phyloP scores from a whole-genome alignment of 1,139 yeast species.

The Taphrina pruni region DNA sequence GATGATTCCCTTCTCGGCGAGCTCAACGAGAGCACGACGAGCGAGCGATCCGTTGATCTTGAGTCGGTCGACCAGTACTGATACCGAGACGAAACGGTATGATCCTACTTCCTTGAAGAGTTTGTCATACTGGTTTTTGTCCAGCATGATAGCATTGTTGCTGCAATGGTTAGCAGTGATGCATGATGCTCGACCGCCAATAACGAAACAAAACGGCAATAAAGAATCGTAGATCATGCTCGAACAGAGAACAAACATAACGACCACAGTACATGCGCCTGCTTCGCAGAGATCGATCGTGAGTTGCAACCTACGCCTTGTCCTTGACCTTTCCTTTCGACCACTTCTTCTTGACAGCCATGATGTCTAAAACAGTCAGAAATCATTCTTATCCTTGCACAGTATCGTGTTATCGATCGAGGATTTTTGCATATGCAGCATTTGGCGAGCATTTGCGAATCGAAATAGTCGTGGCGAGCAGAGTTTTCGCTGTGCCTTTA shows the following conservation, averaged over 20 bases:
- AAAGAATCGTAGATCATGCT: not conserved
- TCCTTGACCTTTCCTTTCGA: slow-evolving; percentile 99
- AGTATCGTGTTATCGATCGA: not conserved
- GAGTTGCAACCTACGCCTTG: slow-evolving; percentile 77
- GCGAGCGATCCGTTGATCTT: slow-evolving; percentile 99
- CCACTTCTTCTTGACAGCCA: slow-evolving; percentile 78
- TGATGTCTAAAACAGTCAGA: slow-evolving; percentile 22
- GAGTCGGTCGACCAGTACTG: slow-evolving; percentile 98
- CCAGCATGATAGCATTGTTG: slow-evolving; percentile 86
- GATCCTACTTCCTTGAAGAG: slow-evolving; percentile 99
- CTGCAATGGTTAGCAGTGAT: slow-evolving; percentile 6
- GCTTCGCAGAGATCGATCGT: not conserved
- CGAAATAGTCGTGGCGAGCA: slow-evolving; percentile 3
- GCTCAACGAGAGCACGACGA: slow-evolving; percentile 95
- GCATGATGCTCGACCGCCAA: not conserved
- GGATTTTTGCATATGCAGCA: not conserved
- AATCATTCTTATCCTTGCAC: not conserved
- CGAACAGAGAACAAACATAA: not conserved
- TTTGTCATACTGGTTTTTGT: slow-evolving; percentile 99
- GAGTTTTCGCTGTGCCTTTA: not conserved
- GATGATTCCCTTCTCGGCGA: slow-evolving; percentile 94
- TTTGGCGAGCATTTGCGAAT: not conserved
- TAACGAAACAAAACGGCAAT: not conserved
- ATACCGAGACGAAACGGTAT: slow-evolving; percentile 96
- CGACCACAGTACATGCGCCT: not conserved